These are phyloP conservation scores for Rickenella mellea DNA, from an alignment of 768 basidiomycete species.

Conservation along the genomic window DNA sequence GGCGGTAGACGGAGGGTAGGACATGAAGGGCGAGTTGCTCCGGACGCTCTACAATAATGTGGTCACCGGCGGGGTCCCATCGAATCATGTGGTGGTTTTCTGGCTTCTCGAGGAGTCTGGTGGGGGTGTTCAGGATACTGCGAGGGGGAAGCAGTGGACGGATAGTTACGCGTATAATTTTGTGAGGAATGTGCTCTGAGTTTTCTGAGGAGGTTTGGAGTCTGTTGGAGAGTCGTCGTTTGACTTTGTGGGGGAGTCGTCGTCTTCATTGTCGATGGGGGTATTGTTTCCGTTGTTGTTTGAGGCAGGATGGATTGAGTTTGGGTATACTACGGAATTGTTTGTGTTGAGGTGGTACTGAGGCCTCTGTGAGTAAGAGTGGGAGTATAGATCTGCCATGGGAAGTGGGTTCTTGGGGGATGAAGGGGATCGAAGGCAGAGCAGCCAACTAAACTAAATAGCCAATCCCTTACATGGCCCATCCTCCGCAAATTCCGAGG, in stretches of 20 bases:
- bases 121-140: no score
- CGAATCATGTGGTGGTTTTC: constrained; percentile 97
- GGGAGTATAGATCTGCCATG: constrained; percentile 16
- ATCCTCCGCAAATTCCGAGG: no score
- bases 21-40: constrained; percentile 92
- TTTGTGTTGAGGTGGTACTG: constrained; percentile 26
- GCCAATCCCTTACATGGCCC: no score
- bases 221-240: constrained; percentile 29
- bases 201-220: constrained; percentile 65
- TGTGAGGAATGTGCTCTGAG: constrained; percentile 92
- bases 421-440: no score
- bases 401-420: constrained; percentile 1
- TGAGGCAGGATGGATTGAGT: constrained; percentile 22
- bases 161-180: constrained; percentile 85
- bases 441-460: no score
- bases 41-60: constrained; percentile 91
- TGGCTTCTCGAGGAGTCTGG: constrained; percentile 76
- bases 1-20: constrained; percentile 88
- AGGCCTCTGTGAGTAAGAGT: no score
- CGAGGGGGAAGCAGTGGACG: background rate
- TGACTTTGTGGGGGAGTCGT: constrained; percentile 25
- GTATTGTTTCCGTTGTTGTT: constrained; percentile 31
- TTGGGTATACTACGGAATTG: constrained; percentile 23
- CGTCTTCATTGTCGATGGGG: constrained; percentile 37
- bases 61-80: constrained; percentile 88